phyloP scores from a whole-genome alignment of 768 basidiomycete species.

The Cystofilobasidium bisporidii region DNA sequence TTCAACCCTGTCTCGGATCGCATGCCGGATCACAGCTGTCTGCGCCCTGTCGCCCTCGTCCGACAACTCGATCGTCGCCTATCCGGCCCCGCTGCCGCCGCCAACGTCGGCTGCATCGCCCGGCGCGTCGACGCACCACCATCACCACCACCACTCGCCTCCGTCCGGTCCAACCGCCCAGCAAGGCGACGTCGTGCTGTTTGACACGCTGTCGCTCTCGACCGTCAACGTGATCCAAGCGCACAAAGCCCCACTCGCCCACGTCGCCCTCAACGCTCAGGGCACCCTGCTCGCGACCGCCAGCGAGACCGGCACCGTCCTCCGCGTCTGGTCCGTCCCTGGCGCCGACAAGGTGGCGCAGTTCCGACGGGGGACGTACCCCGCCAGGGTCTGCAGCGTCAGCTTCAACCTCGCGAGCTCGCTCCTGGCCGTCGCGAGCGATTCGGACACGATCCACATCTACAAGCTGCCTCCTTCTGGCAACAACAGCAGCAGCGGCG shows the following conservation, averaged over 20 bases:
- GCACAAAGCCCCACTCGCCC: constrained; percentile 86
- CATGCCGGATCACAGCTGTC: constrained; percentile 67
- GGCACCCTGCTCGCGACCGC: constrained; percentile 89
- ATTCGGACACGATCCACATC: constrained; percentile 91
- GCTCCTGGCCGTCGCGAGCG: constrained; percentile 79
- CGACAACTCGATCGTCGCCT: constrained; percentile 87
- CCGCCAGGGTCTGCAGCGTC: constrained; percentile 72
- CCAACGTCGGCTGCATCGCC: constrained; percentile 50
- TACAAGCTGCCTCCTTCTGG: constrained; percentile 61
- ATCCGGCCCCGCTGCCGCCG: constrained; percentile 87
- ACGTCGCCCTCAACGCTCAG: constrained; percentile 69
- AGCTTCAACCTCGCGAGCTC: constrained; percentile 74
- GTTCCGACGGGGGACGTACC: constrained; percentile 81
- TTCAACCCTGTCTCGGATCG: too few relatives aligned
- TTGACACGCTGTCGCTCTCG: constrained; percentile 82
- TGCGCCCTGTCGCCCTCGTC: constrained; percentile 89
- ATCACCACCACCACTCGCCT: constrained; percentile 27
- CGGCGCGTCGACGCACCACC: too few relatives aligned
- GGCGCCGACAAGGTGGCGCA: constrained; percentile 89
- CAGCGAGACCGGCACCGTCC: constrained; percentile 91
- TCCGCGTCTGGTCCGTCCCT: constrained; percentile 85
- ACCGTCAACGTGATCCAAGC: constrained; percentile 95
- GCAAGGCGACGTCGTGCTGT: constrained; percentile 72
- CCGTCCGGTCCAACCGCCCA: constrained; percentile 37
- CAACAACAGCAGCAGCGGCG: too few relatives aligned